Evolutionary conservation across 306 rosid species (phyloP).

Genomic region (Quercus glauca): DNA sequence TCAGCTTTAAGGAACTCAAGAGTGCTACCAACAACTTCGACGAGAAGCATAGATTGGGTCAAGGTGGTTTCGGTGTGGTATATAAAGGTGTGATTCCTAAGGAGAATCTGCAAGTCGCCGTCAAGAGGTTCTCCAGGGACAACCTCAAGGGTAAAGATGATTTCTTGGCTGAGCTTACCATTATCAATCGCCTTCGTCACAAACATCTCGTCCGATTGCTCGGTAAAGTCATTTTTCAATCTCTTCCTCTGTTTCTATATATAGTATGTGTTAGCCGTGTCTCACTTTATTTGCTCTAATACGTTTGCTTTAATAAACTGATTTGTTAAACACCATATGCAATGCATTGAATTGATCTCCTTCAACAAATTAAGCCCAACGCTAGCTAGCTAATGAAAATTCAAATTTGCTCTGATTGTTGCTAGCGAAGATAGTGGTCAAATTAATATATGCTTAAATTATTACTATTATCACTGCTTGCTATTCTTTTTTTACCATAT

Average conservation of each 20-base stretch:
- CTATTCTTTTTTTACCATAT: too few relatives aligned
- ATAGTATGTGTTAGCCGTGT: too few relatives aligned
- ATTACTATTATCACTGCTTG: too few relatives aligned
- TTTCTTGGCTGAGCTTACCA: constrained; percentile 71
- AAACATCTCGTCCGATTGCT: constrained; percentile 61
- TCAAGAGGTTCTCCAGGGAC: constrained; percentile 65
- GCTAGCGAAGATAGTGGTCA: too few relatives aligned
- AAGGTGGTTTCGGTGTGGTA: constrained; percentile 78
- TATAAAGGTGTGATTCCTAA: constrained; percentile 43
- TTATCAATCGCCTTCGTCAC: constrained; percentile 81
- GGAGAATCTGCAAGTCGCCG: constrained; percentile 57
- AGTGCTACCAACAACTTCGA: constrained; percentile 68
- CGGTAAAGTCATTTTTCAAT: constrained; percentile 22
- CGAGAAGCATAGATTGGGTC: constrained; percentile 52
- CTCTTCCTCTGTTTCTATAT: neutral
- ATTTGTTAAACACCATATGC: too few relatives aligned
- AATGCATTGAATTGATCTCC: too few relatives aligned
- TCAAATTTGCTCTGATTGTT: too few relatives aligned
- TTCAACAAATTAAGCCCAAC: too few relatives aligned
- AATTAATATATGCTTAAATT: too few relatives aligned
- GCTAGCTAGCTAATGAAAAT: too few relatives aligned
- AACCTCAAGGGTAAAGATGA: constrained; percentile 64
- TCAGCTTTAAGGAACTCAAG: constrained; percentile 48
- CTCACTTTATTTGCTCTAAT: too few relatives aligned
- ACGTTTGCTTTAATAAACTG: too few relatives aligned